A percentile compares a stretch with the other conserved stretches of the same genome.
Evolutionary conservation across 345 rosid species (phyloP).

Genomic region (Rubroshorea leprosula): DNA sequence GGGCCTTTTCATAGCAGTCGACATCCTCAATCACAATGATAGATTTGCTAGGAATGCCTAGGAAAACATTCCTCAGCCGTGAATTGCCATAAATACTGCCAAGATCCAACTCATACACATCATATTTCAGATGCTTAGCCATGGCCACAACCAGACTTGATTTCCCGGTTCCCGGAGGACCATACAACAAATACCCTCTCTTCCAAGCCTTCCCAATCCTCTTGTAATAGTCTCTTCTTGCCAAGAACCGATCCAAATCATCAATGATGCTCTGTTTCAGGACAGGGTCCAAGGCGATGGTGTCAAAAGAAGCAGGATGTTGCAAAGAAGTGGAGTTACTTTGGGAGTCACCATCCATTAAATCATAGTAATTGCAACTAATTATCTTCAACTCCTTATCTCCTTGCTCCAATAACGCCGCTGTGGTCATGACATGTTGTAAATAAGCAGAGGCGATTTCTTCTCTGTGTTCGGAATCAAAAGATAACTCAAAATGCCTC

Average conservation of each 20-base stretch:
- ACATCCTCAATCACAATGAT: constrained; percentile 25
- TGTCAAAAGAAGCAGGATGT: constrained; percentile 13
- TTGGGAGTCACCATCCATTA: background rate
- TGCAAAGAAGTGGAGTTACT: background rate
- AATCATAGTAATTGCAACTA: background rate
- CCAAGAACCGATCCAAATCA: constrained; percentile 14
- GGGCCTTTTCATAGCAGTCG: constrained; percentile 16
- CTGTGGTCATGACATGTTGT: background rate
- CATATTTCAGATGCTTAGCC: constrained; percentile 19
- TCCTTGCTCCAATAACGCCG: background rate
- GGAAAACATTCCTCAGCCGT: constrained; percentile 7
- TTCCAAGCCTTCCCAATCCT: constrained; percentile 26
- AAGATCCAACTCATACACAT: constrained; percentile 21
- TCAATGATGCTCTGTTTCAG: constrained; percentile 14
- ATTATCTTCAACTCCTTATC: background rate
- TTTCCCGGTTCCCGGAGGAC: constrained; percentile 22
- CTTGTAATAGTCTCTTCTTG: constrained; percentile 16
- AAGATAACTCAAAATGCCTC: background rate
- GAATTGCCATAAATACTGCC: background rate
- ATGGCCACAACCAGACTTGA: constrained; percentile 24
- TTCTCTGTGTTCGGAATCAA: background rate
- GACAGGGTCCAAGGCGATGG: constrained; percentile 14
- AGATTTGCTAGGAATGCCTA: constrained; percentile 10
- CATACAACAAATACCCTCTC: constrained; percentile 21
- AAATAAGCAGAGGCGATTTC: background rate